Base-by-base conservation (phyloP, 306 rosid species). In the Crataegus laevigata region DNA sequence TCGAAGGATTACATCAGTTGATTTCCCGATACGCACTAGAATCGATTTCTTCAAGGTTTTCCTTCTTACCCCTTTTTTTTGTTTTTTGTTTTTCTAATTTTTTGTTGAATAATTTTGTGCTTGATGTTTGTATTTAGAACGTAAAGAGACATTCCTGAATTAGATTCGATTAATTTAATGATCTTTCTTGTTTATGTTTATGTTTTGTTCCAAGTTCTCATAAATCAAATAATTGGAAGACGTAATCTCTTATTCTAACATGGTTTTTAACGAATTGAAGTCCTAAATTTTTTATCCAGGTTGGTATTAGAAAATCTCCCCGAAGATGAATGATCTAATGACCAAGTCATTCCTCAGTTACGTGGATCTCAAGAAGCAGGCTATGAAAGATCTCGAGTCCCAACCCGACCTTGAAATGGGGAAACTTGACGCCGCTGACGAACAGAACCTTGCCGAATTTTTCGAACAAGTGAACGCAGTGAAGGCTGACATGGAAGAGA, bases 301-400 rank as follows among this genome's bases (percentile, higher is more conserved):
- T 45, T 45, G 28, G 47, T 19, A 3, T 3, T 67, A 1, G 21
- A 14, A 15, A 17, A 18, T 42, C 36, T 21, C 4, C 21, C 10
- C 21, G 43, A 42, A 76, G 45, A 76, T 76, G 80, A 76, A 76
- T 59, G 80, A 76, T 68, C 80, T 76, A 40, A 76, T 76, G 80
- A 68, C 80, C 55, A 51, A 13, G 55, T 51, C 60, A 8, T 55
- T 55, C 60, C 25, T 55, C 11, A 55, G 26, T 55, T 55, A 55
- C 60, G 60, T 55, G 24, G 60, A 55, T 6, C 60, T 55, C 60
- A 55, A 55, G 60, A 55, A 55, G 21, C 60, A 55, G 60, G 60
- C 60, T 9, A 55, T n/a, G 60, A 55, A 55, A 55, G 69, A 55
- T 24, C 60, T 55, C n/a, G 60, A 55, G 8, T 55, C 60, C 11